Percentiles rank a stretch among this genome's conserved stretches.
Evolutionary conservation across 345 rosid species (phyloP).

Genomic region (Eucalyptus globulus): DNA sequence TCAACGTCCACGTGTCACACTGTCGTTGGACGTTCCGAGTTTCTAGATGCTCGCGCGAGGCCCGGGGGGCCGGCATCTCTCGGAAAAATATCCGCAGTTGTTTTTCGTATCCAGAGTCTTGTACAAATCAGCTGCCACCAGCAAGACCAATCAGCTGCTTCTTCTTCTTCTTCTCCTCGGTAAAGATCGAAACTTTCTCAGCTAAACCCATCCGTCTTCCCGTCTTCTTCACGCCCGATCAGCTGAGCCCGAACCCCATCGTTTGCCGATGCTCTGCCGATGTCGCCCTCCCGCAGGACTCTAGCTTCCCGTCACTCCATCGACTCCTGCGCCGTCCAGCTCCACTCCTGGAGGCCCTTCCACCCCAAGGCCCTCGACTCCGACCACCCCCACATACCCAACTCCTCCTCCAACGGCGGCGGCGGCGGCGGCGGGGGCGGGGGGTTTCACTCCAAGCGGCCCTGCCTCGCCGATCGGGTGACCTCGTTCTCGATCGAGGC

Average conservation of each 20-base stretch:
- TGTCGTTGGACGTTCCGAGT: not conserved
- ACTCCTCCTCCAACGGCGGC: not conserved
- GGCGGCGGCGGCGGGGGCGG: not conserved
- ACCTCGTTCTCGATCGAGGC: constrained; percentile 64
- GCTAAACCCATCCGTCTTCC: not conserved
- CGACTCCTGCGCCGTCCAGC: constrained; percentile 75
- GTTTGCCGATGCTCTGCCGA: not conserved
- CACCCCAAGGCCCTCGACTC: constrained; percentile 30
- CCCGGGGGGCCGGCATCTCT: not conserved
- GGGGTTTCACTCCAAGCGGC: constrained; percentile 46
- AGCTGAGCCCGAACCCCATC: not conserved
- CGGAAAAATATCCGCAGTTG: not conserved
- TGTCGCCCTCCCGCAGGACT: constrained; percentile 38
- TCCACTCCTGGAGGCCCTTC: constrained; percentile 90
- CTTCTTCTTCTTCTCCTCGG: not conserved
- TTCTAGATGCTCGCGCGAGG: not conserved
- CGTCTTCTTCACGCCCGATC: not conserved
- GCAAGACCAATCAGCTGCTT: not conserved
- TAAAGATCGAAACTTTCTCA: not conserved
- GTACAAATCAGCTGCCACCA: not conserved
- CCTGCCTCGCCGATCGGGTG: constrained; percentile 89
- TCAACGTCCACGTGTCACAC: not conserved
- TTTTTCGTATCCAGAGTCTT: not conserved
- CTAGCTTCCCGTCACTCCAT: constrained; percentile 52
- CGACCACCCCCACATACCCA: constrained; percentile 25